These are phyloP conservation scores for Syzygium oleosum DNA, from an alignment of 345 rosid genomes.

Conservation along the genomic window DNA sequence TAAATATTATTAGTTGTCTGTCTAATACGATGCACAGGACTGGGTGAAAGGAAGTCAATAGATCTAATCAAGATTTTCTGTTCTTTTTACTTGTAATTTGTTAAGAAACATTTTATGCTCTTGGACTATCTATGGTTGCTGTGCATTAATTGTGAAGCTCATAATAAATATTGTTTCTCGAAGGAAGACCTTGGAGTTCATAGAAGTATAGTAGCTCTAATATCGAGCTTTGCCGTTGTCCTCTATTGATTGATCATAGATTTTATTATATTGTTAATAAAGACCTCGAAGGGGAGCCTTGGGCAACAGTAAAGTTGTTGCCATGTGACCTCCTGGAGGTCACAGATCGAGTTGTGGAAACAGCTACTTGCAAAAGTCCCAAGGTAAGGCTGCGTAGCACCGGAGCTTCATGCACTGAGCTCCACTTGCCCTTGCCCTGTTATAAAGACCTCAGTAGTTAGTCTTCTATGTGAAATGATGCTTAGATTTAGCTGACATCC, in stretches of 20 bases:
- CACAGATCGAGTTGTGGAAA: background rate
- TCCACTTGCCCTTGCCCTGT: background rate
- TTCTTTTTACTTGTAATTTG: background rate
- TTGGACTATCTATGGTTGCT: background rate
- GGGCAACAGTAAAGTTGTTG: background rate
- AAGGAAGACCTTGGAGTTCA: background rate
- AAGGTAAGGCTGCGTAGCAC: background rate
- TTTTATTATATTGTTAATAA: background rate
- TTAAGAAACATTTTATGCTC: background rate
- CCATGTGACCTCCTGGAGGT: background rate
- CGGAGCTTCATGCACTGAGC: background rate
- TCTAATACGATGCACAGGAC: background rate
- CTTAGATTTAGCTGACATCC: background rate
- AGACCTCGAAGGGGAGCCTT: background rate
- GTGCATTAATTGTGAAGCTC: background rate
- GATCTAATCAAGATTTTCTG: background rate
- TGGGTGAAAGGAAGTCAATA: background rate
- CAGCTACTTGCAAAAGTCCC: background rate
- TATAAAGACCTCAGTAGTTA: background rate
- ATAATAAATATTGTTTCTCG: background rate
- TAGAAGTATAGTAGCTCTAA: background rate
- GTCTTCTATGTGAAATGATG: background rate
- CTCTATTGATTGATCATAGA: background rate
- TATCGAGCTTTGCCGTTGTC: background rate
- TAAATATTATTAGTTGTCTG: background rate